These are phyloP conservation scores for Citrus unshiu DNA, from an alignment of 345 rosid species.

Conservation along the genomic window DNA sequence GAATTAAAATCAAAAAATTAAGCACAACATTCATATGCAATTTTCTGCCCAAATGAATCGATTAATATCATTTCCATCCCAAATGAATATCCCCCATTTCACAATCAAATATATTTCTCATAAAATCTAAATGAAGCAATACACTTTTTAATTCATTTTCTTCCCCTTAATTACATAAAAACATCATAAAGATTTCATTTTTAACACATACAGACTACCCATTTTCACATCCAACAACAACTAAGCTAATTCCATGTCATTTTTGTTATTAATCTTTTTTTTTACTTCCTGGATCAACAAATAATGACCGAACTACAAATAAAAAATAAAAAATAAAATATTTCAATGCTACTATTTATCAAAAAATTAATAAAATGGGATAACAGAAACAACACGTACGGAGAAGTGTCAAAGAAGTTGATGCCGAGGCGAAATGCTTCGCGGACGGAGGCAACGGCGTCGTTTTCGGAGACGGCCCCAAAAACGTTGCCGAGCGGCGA, in stretches of 20 bases:
- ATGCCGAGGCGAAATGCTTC: constrained; percentile 80
- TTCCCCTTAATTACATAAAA: neutral
- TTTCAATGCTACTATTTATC: neutral
- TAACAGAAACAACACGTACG: constrained; percentile 42
- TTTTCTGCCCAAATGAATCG: neutral
- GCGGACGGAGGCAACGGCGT: constrained; percentile 76
- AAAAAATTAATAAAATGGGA: neutral
- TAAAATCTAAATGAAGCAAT: neutral
- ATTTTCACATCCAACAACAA: neutral
- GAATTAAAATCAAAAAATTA: neutral
- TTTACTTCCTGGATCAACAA: neutral
- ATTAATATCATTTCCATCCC: neutral
- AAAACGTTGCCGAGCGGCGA: constrained; percentile 84
- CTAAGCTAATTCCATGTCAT: neutral
- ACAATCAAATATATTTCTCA: neutral
- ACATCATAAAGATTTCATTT: neutral
- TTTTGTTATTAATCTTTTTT: neutral
- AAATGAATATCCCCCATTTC: neutral
- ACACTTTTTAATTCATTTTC: neutral
- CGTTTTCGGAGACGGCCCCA: constrained; percentile 78
- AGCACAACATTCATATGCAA: neutral
- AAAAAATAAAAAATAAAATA: neutral
- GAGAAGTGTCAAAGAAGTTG: constrained; percentile 98
- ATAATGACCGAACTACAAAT: neutral
- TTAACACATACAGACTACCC: neutral